A percentile compares a stretch with the other conserved stretches of the same genome.
Evolutionary conservation across 116 monocot genomes (phyloP).

Genomic region (Posidonia oceanica): DNA sequence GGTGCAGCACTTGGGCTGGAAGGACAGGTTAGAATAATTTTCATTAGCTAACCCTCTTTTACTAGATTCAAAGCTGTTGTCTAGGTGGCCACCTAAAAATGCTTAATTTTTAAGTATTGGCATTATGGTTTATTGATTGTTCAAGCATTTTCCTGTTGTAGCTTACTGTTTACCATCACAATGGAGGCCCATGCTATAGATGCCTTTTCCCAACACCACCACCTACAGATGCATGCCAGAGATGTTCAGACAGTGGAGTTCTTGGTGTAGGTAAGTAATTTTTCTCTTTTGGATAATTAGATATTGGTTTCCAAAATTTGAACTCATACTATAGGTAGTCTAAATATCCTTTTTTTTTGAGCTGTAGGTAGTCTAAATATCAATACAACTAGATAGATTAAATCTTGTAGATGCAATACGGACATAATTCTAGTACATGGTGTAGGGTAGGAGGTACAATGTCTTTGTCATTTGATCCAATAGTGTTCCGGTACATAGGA

Average conservation of each 20-base stretch:
- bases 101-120: neutral
- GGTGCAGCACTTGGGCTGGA: constrained; percentile 94
- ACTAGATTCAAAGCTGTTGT: neutral
- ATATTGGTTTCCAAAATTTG: too few species aligned
- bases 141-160: constrained; percentile 14
- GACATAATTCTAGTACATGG: too few species aligned
- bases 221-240: constrained; percentile 82
- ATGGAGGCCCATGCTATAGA: constrained; percentile 91
- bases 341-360: too few species aligned
- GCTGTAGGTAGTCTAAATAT: too few species aligned
- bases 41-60: neutral
- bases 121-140: neutral
- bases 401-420: too few species aligned
- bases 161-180: constrained; percentile 92
- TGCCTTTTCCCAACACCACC: constrained; percentile 98
- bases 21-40: constrained; percentile 60
- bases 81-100: neutral
- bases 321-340: too few species aligned
- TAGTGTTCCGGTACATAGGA: too few species aligned
- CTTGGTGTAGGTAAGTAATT: constrained; percentile 87
- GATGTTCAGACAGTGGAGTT: constrained; percentile 98
- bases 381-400: too few species aligned
- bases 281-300: neutral
- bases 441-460: too few species aligned
- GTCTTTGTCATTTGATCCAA: too few species aligned